Conservation (phyloP, 108 stramenopile genomes). For the Pseudonitzschia multiseries region DNA sequence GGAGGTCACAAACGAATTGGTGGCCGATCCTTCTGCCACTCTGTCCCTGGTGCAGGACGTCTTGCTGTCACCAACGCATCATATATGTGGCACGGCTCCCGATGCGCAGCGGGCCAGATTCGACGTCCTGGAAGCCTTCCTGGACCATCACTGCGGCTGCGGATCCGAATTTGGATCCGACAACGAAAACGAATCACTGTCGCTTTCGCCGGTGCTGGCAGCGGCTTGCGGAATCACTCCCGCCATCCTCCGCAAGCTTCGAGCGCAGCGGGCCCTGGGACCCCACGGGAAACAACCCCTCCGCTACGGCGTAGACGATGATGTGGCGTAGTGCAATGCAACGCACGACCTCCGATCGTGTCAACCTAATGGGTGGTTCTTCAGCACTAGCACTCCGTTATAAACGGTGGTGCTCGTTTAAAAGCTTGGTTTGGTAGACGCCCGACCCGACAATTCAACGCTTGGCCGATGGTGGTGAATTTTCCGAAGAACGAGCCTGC, state of each 20-base stretch:
- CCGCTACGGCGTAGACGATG: conserved; percentile 8
- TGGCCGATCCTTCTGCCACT: background rate
- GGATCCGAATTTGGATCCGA: background rate
- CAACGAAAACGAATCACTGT: background rate
- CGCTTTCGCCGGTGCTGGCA: background rate
- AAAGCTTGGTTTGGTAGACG: too few relatives aligned
- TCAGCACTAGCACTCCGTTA: too few relatives aligned
- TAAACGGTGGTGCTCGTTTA: too few relatives aligned
- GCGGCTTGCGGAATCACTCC: background rate
- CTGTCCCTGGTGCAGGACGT: background rate
- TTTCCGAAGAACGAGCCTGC: too few relatives aligned
- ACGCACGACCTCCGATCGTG: too few relatives aligned
- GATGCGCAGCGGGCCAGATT: conserved; percentile 28
- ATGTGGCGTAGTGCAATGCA: background rate
- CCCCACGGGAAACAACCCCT: conserved; percentile 22
- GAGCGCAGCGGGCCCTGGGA: conserved; percentile 13
- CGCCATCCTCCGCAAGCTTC: conserved; percentile 11
- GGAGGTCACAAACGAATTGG: background rate
- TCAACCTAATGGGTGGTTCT: too few relatives aligned
- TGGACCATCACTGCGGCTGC: conserved; percentile 4
- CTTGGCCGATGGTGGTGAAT: too few relatives aligned
- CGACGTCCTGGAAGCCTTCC: conserved; percentile 9
- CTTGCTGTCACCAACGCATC: background rate
- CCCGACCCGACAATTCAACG: too few relatives aligned
- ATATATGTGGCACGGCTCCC: conserved; percentile 4